phyloP scores from a whole-genome alignment of 1,284 basidiomycete genomes.

The Malassezia japonica region DNA sequence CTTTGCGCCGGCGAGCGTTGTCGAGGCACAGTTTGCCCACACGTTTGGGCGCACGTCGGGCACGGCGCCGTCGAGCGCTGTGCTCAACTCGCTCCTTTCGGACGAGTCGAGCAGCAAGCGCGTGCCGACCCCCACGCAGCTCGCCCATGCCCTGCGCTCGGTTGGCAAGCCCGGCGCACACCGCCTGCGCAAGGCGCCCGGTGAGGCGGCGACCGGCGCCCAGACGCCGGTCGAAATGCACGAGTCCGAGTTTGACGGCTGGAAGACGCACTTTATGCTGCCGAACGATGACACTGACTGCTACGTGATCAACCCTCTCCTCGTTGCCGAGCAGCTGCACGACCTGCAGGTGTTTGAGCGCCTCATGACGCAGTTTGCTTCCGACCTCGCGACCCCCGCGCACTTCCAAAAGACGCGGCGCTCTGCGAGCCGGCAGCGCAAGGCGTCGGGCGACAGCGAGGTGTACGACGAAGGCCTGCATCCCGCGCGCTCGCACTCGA shows the following conservation, averaged over 20 bases:
- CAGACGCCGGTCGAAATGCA: background rate
- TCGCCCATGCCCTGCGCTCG: conserved; percentile 12
- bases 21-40: conserved; percentile 9
- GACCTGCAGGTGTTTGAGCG: conserved; percentile 43
- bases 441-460: background rate
- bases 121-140: conserved; percentile 15
- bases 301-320: conserved; percentile 26
- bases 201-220: conserved; percentile 3
- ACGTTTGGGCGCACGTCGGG: conserved; percentile 10
- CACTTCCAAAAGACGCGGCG: background rate
- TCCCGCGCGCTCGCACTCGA: background rate
- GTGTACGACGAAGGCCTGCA: background rate
- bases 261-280: conserved; percentile 6
- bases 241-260: conserved; percentile 2
- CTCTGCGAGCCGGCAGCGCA: background rate
- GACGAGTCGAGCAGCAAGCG: background rate
- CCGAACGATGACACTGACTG: background rate
- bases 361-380: conserved; percentile 36
- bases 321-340: conserved; percentile 30
- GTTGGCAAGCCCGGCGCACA: background rate
- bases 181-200: background rate
- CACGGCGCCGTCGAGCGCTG: conserved; percentile 1
- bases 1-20: conserved; percentile 13
- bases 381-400: conserved; percentile 17
- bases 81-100: conserved; percentile 10